Evolutionary conservation across 805 yeast genomes (phyloP), one percentile per base, ranked within the genome.

Genomic region (Lipomyces kockii): DNA sequence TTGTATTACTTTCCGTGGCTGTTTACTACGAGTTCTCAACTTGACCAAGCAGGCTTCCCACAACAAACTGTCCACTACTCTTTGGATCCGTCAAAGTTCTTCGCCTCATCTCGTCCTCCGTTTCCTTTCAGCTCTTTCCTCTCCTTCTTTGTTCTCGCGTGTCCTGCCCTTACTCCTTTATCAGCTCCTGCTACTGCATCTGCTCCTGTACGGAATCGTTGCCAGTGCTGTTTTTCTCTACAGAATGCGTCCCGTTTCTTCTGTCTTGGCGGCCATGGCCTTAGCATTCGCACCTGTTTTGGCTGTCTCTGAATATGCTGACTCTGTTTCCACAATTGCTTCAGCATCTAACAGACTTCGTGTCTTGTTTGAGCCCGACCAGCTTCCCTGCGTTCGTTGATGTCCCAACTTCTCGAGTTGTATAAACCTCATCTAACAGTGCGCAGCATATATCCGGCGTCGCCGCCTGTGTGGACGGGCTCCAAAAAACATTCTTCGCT

Each of bases 111-210:
- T 29, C 32, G 7, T 29, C 32, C 32, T 29, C 32, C 4, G 29
- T 62, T n/a, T 62, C 56, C 58, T 20, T 58, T 56, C 6, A 12
- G 55, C 60, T 20, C 39, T 58, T n/a, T 14, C 34, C 49, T 46
- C 60, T 12, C n/a, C 37, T 39, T 25, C 46, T 14, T 53, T 27
- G 20, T 11, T 27, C 51, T 7, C 8, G 29, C 80, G 82, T 0
- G 82, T 82, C 51, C 17, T 34, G 5, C 17, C 20, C 43, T 61
- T 20, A 29, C 25, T 25, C 25, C 46, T 43, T 46, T 25, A 52
- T n/a, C 22, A 49, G 11, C 11, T 22, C 29, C 54, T 11, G 39
- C 52, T 35, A 49, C 27, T 35, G 25, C 25, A 27, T 8, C 55
- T 49, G 8, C 22, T 39, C 22, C 60, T 32, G 34, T 25, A 54